Evolutionary conservation across 768 basidiomycete species (phyloP), one percentile per base, ranked within the genome.

Genomic region (Leccinellum rugosiceps): DNA sequence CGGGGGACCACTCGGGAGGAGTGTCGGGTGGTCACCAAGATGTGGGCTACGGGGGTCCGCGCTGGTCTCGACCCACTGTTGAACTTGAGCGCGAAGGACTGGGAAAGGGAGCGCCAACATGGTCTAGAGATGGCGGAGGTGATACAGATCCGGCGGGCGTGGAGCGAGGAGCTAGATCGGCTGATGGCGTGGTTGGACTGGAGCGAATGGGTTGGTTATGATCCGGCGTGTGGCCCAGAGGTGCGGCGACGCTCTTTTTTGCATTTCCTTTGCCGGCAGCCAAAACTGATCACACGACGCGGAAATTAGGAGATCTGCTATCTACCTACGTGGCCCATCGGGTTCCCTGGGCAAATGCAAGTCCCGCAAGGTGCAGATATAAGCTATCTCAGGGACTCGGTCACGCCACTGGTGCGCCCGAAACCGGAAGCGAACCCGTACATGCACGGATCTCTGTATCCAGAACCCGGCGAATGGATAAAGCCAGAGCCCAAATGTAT

Each of bases 131-230:
- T 54, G 3, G 34, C 31, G 2, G 32, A 52, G 28, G 32, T 61
- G 15, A 52, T 17, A 2, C 32, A 19, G 6, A 48, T 75, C 25
- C 35, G 68, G 3, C 31, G 14, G 6, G 34, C 56, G 2, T 83
- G 81, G 81, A 60, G 52, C 14, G 30, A 35, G 17, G 70, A 73
- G 4, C 43, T 78, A 13, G 58, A 69, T 8, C 57, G 49, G 11
- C 58, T 83, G 21, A 79, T 82, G 74, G 45, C 41, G 0, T 83
- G 82, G 82, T 63, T 84, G 1, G 81, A 78, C 53, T 83, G 82
- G 81, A 74, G 71, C 53, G 64, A 71, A 14, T 84, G 82, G 82
- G 65, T 76, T 6, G 78, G 68, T 30, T 83, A 82, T 56, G 61
- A 65, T 0, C 81, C 81, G 19, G 74, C 65, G 0, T 83, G 83